Evolutionary conservation across 164 flowering plant species (phyloP).

Genomic region (Chimonanthus salicifolius): DNA sequence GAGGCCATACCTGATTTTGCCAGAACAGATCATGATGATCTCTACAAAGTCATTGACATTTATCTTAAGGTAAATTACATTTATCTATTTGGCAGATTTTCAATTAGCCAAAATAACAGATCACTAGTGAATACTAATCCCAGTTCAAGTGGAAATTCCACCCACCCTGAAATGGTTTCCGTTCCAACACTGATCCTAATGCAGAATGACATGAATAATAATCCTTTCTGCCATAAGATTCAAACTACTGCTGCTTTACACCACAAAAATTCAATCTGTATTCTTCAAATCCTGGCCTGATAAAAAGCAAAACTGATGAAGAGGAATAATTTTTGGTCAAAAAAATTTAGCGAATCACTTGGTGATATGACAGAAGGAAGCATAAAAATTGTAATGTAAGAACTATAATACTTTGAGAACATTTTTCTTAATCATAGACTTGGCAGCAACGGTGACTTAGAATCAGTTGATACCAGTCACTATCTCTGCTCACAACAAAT

Average conservation of each 20-base stretch:
- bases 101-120: too few species aligned
- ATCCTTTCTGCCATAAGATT: too few species aligned
- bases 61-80: constrained; percentile 72
- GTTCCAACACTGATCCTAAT: too few species aligned
- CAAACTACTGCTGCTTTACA: too few species aligned
- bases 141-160: neutral
- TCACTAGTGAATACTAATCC: neutral
- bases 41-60: constrained; percentile 85
- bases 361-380: neutral
- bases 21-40: constrained; percentile 87
- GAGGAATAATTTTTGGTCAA: neutral
- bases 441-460: neutral
- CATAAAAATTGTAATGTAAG: neutral
- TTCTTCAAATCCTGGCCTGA: neutral
- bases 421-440: neutral
- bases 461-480: neutral
- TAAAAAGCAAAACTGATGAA: neutral
- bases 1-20: constrained; percentile 80
- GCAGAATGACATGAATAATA: too few species aligned
- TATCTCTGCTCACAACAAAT: neutral
- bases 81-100: neutral
- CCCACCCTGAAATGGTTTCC: too few species aligned
- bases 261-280: too few species aligned
- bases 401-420: neutral
- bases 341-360: too few species aligned